A percentile compares a stretch with the other conserved stretches of the same genome.
These are phyloP conservation scores for Amaranthus hypochondriacus DNA, from an alignment of 148 eudicot genomes.

Conservation along the genomic window DNA sequence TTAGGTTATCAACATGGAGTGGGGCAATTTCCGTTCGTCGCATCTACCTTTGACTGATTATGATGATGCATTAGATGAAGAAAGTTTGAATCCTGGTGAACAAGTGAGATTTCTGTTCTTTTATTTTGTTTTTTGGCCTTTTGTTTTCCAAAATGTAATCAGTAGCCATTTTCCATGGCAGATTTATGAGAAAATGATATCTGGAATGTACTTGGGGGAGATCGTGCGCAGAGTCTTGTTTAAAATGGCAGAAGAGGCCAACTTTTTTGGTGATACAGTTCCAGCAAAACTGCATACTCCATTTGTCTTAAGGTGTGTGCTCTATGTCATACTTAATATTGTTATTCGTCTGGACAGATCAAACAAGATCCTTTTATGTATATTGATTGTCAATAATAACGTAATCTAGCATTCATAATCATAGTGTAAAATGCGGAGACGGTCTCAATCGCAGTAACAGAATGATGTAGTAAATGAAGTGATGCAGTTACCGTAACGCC, in stretches of 20 bases:
- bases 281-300: slow-evolving; percentile 66
- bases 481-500: too few relatives aligned
- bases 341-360: too few relatives aligned
- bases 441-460: too few relatives aligned
- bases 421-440: too few relatives aligned
- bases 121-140: not conserved
- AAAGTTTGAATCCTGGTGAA: slow-evolving; percentile 87
- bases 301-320: slow-evolving; percentile 54
- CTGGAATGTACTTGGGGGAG: slow-evolving; percentile 97
- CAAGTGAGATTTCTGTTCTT: slow-evolving; percentile 40
- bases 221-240: slow-evolving; percentile 72
- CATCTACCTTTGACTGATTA: slow-evolving; percentile 78
- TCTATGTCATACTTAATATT: not conserved
- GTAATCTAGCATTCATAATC: too few relatives aligned
- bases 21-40: slow-evolving; percentile 86
- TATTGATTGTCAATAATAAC: too few relatives aligned
- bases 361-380: too few relatives aligned
- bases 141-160: not conserved
- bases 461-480: too few relatives aligned
- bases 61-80: slow-evolving; percentile 59
- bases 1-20: slow-evolving; percentile 90
- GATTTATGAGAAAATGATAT: slow-evolving; percentile 90
- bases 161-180: slow-evolving; percentile 20
- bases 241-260: slow-evolving; percentile 81
- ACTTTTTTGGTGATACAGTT: slow-evolving; percentile 71